These are phyloP conservation scores for Dioscorea dumetorum DNA, from an alignment of 106 monocot genomes.

Conservation along the genomic window DNA sequence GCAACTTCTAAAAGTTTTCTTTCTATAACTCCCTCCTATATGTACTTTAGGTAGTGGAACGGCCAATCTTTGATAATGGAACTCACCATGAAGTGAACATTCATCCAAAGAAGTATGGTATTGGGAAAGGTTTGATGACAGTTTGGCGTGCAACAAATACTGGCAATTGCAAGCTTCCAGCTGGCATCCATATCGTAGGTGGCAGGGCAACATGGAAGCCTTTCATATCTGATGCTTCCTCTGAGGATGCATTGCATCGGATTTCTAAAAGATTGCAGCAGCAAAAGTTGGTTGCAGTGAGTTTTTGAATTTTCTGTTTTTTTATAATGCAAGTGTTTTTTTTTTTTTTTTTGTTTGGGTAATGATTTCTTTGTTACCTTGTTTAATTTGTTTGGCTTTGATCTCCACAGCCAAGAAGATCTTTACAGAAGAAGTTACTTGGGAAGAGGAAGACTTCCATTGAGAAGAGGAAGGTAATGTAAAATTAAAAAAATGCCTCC, in stretches of 20 bases:
- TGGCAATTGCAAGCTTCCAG: slow-evolving; percentile 20
- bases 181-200: slow-evolving; percentile 15
- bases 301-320: slow-evolving; percentile 6
- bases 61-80: slow-evolving; percentile 8
- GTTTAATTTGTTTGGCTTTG: background rate
- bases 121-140: slow-evolving; percentile 95
- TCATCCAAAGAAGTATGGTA: slow-evolving; percentile 55
- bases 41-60: slow-evolving; percentile 24
- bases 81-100: background rate
- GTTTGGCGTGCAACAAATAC: slow-evolving; percentile 62
- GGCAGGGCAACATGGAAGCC: slow-evolving; percentile 18
- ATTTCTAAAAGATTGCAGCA: slow-evolving; percentile 10
- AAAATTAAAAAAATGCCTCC: background rate
- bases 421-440: slow-evolving; percentile 18
- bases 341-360: background rate
- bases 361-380: slow-evolving; percentile 1
- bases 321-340: background rate
- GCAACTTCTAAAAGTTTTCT: background rate
- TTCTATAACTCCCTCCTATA: background rate
- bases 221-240: slow-evolving; percentile 15
- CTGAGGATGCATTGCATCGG: slow-evolving; percentile 5
- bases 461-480: slow-evolving; percentile 55
- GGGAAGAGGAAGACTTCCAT: slow-evolving; percentile 30
- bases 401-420: slow-evolving; percentile 35
- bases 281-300: slow-evolving; percentile 11